These are phyloP conservation scores for Davidsoniella virescens DNA, from an alignment of 2,329 filamentous ascomycete species.

Conservation along the genomic window DNA sequence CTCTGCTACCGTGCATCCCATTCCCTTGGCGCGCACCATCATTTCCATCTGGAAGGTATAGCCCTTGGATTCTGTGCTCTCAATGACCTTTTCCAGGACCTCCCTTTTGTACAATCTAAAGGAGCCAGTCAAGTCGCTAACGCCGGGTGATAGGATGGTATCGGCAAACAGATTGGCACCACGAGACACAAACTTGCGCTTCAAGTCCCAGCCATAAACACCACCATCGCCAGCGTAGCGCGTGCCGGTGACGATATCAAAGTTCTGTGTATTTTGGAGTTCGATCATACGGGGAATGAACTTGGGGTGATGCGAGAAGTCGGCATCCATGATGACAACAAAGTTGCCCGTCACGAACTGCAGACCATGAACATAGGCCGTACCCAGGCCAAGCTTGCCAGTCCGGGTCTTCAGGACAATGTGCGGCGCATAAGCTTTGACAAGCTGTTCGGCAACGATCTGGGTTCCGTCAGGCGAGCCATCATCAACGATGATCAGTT, in stretches of 20 bases:
- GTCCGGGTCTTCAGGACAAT: conserved; percentile 74
- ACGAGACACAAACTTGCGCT: conserved; percentile 68
- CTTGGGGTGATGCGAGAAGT: conserved; percentile 98
- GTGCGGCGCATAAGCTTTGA: conserved; percentile 65
- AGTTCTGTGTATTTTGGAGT: conserved; percentile 58
- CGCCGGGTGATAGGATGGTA: conserved; percentile 79
- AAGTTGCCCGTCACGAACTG: conserved; percentile 84
- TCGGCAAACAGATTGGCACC: conserved; percentile 93
- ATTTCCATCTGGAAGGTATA: conserved; percentile 99
- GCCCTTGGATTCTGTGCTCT: conserved; percentile 83
- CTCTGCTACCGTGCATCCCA: conserved; percentile 87
- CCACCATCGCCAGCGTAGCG: conserved; percentile 80
- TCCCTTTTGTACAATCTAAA: conserved; percentile 89
- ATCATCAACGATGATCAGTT: conserved; percentile 96
- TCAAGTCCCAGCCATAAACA: conserved; percentile 93
- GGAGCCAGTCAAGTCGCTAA: conserved; percentile 88
- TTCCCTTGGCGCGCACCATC: conserved; percentile 92
- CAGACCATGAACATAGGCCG: conserved; percentile 87
- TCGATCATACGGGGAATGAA: conserved; percentile 93
- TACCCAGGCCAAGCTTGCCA: conserved; percentile 93
- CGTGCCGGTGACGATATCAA: conserved; percentile 94
- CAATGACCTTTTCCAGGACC: conserved; percentile 79
- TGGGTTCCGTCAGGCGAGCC: conserved; percentile 93
- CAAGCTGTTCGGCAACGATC: conserved; percentile 75
- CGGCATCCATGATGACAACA: conserved; percentile 99